Evolutionary conservation across 768 basidiomycete species (phyloP).

Genomic region (Boletus vinaceobasis): DNA sequence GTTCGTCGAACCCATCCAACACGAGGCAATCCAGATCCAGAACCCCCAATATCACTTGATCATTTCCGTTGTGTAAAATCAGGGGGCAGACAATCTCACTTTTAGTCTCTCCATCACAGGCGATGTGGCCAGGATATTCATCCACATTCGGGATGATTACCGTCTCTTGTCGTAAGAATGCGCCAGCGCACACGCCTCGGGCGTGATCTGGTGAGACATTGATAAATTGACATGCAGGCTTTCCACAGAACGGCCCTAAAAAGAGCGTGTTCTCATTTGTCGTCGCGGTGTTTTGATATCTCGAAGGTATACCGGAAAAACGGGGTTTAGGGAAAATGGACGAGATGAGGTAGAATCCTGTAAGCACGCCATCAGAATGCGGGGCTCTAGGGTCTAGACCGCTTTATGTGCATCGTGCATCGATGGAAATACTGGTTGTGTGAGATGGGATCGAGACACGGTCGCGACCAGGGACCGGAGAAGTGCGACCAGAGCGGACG

Average conservation of each 20-base stretch:
- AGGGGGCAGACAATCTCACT: constrained; percentile 90
- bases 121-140: constrained; percentile 86
- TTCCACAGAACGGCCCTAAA: constrained; percentile 85
- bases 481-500: not conserved
- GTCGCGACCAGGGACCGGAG: not conserved
- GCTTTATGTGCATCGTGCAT: not conserved
- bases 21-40: constrained; percentile 86
- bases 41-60: constrained; percentile 47
- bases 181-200: constrained; percentile 85
- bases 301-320: constrained; percentile 14
- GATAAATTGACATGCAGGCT: constrained; percentile 89
- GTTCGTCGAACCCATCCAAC: constrained; percentile 65
- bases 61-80: constrained; percentile 34
- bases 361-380: constrained; percentile 19
- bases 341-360: constrained; percentile 85
- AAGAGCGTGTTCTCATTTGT: constrained; percentile 38
- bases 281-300: constrained; percentile 10
- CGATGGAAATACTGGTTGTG: not conserved
- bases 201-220: constrained; percentile 47
- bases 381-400: not conserved
- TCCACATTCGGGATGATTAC: constrained; percentile 78
- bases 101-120: constrained; percentile 87
- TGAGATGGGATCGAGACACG: not conserved
- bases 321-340: constrained; percentile 55
- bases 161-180: constrained; percentile 54